Conservation (phyloP, 2,329 filamentous ascomycete species). For the Claviceps sp. region DNA sequence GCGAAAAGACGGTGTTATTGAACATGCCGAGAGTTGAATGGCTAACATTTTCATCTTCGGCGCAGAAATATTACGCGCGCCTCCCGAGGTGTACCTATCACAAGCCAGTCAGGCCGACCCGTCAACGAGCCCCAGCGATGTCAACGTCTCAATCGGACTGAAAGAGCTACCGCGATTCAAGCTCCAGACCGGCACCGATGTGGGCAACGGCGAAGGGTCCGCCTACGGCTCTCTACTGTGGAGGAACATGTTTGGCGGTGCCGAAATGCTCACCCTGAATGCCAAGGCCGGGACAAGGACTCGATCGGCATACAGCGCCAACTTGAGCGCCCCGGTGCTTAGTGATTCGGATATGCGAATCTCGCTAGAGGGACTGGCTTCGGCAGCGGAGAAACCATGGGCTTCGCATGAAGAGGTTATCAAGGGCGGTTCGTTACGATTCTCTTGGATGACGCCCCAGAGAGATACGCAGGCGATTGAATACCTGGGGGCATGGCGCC, state of each 20-base stretch:
- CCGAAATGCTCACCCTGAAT: constrained; percentile 77
- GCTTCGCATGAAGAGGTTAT: constrained; percentile 86
- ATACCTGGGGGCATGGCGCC: constrained; percentile 76
- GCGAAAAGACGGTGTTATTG: too few relatives aligned
- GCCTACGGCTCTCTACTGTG: constrained; percentile 79
- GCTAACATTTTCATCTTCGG: constrained; percentile 7
- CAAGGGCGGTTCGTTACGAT: constrained; percentile 61
- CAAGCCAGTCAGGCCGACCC: constrained; percentile 56
- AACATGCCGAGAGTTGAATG: constrained; percentile 8
- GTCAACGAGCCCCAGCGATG: constrained; percentile 57
- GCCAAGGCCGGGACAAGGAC: constrained; percentile 83
- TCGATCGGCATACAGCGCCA: constrained; percentile 78
- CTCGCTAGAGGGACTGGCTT: constrained; percentile 68
- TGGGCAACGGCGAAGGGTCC: constrained; percentile 87
- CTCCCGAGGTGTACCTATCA: constrained; percentile 72
- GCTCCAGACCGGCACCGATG: constrained; percentile 86
- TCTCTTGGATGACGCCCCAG: constrained; percentile 55
- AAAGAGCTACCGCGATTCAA: constrained; percentile 72
- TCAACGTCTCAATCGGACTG: constrained; percentile 73
- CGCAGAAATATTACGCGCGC: constrained; percentile 73
- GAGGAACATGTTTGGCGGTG: constrained; percentile 89
- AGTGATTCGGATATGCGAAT: constrained; percentile 72
- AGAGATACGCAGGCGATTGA: constrained; percentile 64
- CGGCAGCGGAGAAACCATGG: constrained; percentile 79
- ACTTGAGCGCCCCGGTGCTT: constrained; percentile 68